These are phyloP conservation scores for Xerocomellus chrysenteron DNA, from an alignment of 768 basidiomycete species.

Conservation along the genomic window DNA sequence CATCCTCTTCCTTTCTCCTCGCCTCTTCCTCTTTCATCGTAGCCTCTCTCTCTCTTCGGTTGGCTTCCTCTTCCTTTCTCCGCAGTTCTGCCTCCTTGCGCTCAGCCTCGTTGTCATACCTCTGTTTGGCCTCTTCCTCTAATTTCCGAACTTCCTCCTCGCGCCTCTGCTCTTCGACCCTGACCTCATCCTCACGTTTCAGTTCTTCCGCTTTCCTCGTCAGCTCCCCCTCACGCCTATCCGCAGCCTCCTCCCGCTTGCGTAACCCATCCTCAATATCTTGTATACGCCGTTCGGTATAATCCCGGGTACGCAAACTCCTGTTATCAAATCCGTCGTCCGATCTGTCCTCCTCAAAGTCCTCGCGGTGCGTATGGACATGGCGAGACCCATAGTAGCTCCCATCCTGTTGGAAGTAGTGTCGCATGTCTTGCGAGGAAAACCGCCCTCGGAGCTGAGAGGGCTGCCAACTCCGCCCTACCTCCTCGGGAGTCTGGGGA, in stretches of 20 bases:
- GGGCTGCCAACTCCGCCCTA: conserved; percentile 31
- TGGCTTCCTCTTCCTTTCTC: conserved; percentile 34
- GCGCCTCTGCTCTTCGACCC: conserved; percentile 26
- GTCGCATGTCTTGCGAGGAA: conserved; percentile 33
- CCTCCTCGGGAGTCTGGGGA: conserved; percentile 31
- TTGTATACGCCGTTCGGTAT: conserved; percentile 32
- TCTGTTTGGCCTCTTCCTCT: conserved; percentile 29
- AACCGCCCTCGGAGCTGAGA: conserved; percentile 24
- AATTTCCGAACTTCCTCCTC: conserved; percentile 28
- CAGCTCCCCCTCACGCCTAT: conserved; percentile 33
- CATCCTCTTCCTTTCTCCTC: conserved; percentile 31
- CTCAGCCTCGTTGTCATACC: conserved; percentile 23
- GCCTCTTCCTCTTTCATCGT: conserved; percentile 28
- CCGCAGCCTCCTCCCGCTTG: conserved; percentile 36
- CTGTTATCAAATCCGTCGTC: conserved; percentile 34
- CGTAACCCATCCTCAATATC: conserved; percentile 33
- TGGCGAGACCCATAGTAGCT: conserved; percentile 9
- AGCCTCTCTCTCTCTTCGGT: conserved; percentile 30
- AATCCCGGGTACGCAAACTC: conserved; percentile 31
- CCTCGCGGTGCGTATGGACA: conserved; percentile 31
- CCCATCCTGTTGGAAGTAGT: conserved; percentile 24
- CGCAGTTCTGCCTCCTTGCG: conserved; percentile 30
- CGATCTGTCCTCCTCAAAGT: conserved; percentile 29
- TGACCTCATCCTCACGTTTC: conserved; percentile 30
- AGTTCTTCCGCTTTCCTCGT: conserved; percentile 39